Conservation (phyloP, 345 rosid genomes). For the Luvunga scandens region DNA sequence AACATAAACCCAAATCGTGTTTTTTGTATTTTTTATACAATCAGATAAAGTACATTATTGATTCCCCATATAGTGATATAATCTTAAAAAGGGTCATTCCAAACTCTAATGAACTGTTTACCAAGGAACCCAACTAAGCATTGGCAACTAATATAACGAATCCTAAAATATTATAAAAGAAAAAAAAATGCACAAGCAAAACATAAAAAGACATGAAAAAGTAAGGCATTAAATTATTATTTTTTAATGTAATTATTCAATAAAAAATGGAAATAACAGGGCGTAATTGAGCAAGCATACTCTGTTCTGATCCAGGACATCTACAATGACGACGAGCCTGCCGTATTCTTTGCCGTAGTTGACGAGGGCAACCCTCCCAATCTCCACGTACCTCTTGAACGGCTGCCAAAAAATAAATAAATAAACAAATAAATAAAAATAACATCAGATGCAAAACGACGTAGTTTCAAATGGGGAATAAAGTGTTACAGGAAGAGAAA, state of each 20-base stretch:
- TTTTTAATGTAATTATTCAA: no score
- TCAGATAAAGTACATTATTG: no score
- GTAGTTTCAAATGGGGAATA: neutral
- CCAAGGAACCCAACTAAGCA: neutral
- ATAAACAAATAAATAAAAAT: neutral
- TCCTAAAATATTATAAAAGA: neutral
- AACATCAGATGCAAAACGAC: neutral
- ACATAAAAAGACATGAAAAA: neutral
- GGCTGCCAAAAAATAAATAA: constrained; percentile 44
- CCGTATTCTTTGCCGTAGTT: constrained; percentile 88
- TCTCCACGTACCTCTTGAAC: constrained; percentile 91
- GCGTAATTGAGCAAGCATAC: constrained; percentile 26
- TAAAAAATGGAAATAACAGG: neutral
- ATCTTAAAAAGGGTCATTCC: neutral
- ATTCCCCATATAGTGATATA: no score
- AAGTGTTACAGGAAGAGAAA: neutral
- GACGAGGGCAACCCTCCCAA: constrained; percentile 82
- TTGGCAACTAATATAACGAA: neutral
- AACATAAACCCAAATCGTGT: no score
- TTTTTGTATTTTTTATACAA: no score
- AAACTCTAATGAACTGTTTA: neutral
- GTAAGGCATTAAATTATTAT: no score
- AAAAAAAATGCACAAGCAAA: neutral
- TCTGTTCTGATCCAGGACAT: constrained; percentile 84
- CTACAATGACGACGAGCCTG: constrained; percentile 84